Base-by-base conservation (phyloP, 2,329 filamentous ascomycete species). In the Scedosporium aurantiacum region DNA sequence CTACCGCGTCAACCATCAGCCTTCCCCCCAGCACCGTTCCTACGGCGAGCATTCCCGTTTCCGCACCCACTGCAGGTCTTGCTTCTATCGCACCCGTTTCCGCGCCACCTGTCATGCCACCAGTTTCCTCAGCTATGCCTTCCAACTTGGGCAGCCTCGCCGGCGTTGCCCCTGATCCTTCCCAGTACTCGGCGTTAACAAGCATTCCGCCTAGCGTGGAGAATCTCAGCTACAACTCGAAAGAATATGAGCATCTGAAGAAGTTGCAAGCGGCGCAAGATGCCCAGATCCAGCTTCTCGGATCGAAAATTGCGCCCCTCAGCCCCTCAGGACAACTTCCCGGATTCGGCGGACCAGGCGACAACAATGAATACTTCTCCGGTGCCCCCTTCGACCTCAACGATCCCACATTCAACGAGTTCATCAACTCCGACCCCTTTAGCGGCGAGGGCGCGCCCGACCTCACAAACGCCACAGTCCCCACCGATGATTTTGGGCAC, bases 291-390 rank as follows among this genome's bases (percentile, higher is more conserved):
- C 84, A 89, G 64, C 85, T 89, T 62, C 78, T 97, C 8, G 85
- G 85, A 59, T 85, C 84, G 61, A 76, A 91, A 16, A 80, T 97
- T 6, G 86, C 89, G 5, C 91, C 91, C 0, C 79, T 96, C 12
- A 92, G 87, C 68, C 91, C 91, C 0, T 89, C 84, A 0, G 91
- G 90, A 4, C 82, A 83, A 16, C 89, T 96, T 41, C 89, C 90
- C 1, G 89, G 89, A 4, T 72, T 94, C 1, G 77, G 76, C 27
- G 78, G 81, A 2, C 70, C 67, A 16, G 62, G 65, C 21, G 71
- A 70, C 28, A 61, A 60, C 16, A 63, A 62, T 6, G 64, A 65
- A 14, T 73, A 72, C 60, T 71, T 70, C 54, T 60, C 65, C 23
- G 66, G 68, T 18, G 69, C 68, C 40, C 71, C 72, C 64, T 74